Conservation (phyloP, 2,329 filamentous ascomycete genomes). For the Reticulascus tulasneorum region DNA sequence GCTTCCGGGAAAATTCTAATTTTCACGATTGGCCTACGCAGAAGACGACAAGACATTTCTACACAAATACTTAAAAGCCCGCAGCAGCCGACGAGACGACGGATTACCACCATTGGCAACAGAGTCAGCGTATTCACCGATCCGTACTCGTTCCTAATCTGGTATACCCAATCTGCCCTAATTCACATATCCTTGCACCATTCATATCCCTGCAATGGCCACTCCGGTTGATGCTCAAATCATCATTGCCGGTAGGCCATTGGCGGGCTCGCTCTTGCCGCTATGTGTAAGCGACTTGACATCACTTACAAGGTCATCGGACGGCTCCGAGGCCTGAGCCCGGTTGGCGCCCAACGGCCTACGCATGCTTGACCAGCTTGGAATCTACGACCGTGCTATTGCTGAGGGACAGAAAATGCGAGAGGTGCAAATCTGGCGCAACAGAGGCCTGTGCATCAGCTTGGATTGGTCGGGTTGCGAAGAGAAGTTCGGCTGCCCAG, state of each 20-base stretch:
- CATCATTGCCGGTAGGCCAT: constrained; percentile 17
- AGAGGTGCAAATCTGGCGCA: constrained; percentile 13
- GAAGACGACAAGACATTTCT: too few species aligned
- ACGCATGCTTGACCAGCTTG: constrained; percentile 14
- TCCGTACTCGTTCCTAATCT: too few species aligned
- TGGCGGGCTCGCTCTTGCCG: constrained; percentile 15
- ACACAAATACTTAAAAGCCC: too few species aligned
- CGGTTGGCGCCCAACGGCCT: constrained; percentile 15
- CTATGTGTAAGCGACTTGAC: constrained; percentile 12
- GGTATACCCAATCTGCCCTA: too few species aligned
- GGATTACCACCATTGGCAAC: too few species aligned
- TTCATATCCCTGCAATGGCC: too few species aligned
- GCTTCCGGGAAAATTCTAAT: too few species aligned
- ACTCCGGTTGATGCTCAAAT: constrained; percentile 4
- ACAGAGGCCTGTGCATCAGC: constrained; percentile 11
- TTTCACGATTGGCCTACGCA: too few species aligned
- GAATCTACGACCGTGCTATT: constrained; percentile 10
- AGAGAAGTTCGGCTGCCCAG: constrained; percentile 10
- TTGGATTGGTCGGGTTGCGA: constrained; percentile 7
- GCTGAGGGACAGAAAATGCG: constrained; percentile 10
- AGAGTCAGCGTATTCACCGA: too few species aligned
- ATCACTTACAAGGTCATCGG: constrained; percentile 15
- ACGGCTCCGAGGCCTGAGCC: constrained; percentile 7
- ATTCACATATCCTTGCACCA: too few species aligned
- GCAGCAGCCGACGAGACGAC: too few species aligned